Conservation (phyloP, 106 monocot species). For the Platanthera zijinensis region DNA sequence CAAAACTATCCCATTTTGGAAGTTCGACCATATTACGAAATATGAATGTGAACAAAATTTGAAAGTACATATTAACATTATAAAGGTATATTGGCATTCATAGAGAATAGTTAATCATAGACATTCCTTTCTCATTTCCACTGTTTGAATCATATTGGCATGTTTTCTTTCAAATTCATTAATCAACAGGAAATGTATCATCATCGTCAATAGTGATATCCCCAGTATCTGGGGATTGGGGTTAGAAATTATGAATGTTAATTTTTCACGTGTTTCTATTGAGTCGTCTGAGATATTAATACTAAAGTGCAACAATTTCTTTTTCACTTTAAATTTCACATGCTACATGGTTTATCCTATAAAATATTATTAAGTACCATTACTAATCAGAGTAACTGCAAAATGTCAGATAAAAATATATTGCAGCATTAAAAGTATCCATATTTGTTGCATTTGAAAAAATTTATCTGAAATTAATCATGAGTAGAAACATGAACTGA, state of each 20-base stretch:
- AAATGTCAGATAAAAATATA: background rate
- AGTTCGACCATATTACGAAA: background rate
- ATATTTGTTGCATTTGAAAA: background rate
- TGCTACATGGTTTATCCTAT: background rate
- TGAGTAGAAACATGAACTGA: background rate
- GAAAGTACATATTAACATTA: background rate
- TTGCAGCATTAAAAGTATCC: background rate
- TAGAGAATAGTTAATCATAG: too few relatives aligned
- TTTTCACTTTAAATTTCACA: background rate
- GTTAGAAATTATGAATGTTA: too few relatives aligned
- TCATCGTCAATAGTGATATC: too few relatives aligned
- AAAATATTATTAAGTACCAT: background rate
- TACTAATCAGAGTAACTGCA: background rate
- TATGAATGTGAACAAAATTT: background rate
- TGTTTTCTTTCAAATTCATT: background rate
- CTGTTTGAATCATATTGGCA: background rate
- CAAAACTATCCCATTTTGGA: background rate
- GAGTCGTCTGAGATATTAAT: too few relatives aligned
- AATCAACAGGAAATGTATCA: background rate
- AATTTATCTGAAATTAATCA: background rate
- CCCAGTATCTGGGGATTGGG: too few relatives aligned
- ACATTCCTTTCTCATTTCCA: background rate
- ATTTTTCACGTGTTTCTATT: too few relatives aligned
- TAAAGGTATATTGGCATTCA: background rate
- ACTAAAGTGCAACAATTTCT: background rate